These are phyloP conservation scores for Loxodes magnus DNA, from an alignment of 73 alveolate species.

Conservation along the genomic window DNA sequence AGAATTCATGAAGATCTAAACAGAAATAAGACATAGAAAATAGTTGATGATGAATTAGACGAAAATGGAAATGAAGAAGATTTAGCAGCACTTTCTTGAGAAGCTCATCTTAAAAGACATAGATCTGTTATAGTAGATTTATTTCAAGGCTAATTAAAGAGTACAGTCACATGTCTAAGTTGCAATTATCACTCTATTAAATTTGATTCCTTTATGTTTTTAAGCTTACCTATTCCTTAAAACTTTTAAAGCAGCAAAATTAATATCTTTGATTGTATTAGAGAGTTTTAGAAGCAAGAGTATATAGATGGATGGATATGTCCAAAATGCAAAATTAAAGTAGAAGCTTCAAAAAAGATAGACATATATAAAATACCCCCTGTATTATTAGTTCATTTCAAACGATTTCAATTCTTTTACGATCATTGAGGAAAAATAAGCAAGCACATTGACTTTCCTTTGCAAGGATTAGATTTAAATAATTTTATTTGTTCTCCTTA, in stretches of 20 bases:
- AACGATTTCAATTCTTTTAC: slow-evolving; percentile 54
- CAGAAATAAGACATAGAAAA: slow-evolving; percentile 31
- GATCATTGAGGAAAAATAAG: slow-evolving; percentile 57
- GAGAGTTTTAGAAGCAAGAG: slow-evolving; percentile 56
- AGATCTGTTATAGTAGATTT: slow-evolving; percentile 68
- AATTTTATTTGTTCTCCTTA: slow-evolving; percentile 52
- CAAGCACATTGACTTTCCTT: slow-evolving; percentile 64
- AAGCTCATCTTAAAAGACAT: slow-evolving; percentile 51
- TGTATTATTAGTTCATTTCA: slow-evolving; percentile 68
- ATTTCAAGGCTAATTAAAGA: slow-evolving; percentile 67
- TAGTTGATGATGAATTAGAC: too few species aligned
- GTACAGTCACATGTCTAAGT: slow-evolving; percentile 41
- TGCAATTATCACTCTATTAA: slow-evolving; percentile 32
- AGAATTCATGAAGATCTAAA: slow-evolving; percentile 90
- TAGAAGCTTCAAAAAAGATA: slow-evolving; percentile 53
- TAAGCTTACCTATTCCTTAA: slow-evolving; percentile 68
- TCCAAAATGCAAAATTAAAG: slow-evolving; percentile 55
- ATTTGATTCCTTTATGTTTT: slow-evolving; percentile 70
- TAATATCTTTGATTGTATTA: too few species aligned
- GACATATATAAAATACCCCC: slow-evolving; percentile 86
- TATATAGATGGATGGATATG: slow-evolving; percentile 66
- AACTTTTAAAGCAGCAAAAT: slow-evolving; percentile 8
- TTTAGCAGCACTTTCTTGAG: slow-evolving; percentile 52
- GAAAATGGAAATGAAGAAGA: neutral
- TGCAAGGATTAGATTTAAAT: slow-evolving; percentile 54